These are phyloP conservation scores for Odontarrhena argentea DNA, from an alignment of 345 rosid species.

Conservation along the genomic window DNA sequence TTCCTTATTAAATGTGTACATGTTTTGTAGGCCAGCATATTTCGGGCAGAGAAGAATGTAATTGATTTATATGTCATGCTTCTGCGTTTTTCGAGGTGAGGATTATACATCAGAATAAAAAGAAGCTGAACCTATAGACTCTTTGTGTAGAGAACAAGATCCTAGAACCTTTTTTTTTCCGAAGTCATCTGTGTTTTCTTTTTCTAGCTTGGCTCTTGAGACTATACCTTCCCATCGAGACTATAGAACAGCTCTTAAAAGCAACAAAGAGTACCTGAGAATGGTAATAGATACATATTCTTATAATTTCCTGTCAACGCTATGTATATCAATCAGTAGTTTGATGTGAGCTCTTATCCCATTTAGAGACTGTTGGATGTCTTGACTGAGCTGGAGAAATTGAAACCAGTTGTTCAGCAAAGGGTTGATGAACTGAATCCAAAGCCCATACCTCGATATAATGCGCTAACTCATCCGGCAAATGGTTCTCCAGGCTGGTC, in stretches of 20 bases:
- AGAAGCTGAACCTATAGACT: conserved; percentile 13
- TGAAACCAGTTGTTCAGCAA: conserved; percentile 78
- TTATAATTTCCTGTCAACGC: not conserved
- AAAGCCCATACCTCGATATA: conserved; percentile 48
- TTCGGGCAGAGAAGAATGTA: conserved; percentile 83
- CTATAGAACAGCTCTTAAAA: conserved; percentile 52
- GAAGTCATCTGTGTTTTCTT: conserved; percentile 26
- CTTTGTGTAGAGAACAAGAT: not conserved
- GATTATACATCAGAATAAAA: not conserved
- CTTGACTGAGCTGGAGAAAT: conserved; percentile 75
- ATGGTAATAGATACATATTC: conserved; percentile 46
- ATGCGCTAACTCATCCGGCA: conserved; percentile 43
- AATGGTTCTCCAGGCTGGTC: conserved; percentile 54
- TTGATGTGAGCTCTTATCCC: conserved; percentile 33
- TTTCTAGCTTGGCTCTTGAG: conserved; percentile 84
- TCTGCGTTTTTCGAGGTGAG: conserved; percentile 90
- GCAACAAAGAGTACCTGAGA: conserved; percentile 58
- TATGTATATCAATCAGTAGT: conserved; percentile 13
- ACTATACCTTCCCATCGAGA: conserved; percentile 93
- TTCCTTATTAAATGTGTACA: conserved; percentile 13
- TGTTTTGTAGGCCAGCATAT: conserved; percentile 77
- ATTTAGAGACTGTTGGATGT: conserved; percentile 68
- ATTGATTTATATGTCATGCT: conserved; percentile 93
- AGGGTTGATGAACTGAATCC: conserved; percentile 60
- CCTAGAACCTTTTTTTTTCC: conserved; percentile 2